Evolutionary conservation across 2,329 filamentous ascomycete species (phyloP).

Genomic region (Laburnicola sp.): DNA sequence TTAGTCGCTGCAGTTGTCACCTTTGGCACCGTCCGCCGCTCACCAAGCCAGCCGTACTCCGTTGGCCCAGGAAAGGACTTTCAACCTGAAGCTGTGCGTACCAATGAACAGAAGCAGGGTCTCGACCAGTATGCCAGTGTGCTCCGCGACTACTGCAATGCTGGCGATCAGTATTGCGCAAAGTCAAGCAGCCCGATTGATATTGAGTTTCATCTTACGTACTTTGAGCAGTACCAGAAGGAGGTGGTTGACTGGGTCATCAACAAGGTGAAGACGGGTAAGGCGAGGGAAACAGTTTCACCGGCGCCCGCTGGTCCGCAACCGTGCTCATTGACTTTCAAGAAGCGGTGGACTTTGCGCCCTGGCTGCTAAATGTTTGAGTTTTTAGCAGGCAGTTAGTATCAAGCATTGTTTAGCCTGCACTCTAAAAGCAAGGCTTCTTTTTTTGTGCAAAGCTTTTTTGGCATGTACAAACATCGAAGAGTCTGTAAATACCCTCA

Average conservation of each 20-base stretch:
- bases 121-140: slow-evolving; percentile 45
- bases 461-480: no score
- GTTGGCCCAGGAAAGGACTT: slow-evolving; percentile 12
- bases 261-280: slow-evolving; percentile 1
- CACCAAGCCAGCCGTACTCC: slow-evolving; percentile 9
- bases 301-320: no score
- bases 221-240: slow-evolving; percentile 45
- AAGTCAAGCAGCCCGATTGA: slow-evolving; percentile 54
- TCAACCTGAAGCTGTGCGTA: slow-evolving; percentile 10
- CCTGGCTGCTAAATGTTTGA: no score
- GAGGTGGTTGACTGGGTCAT: slow-evolving; percentile 16
- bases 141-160: slow-evolving; percentile 65
- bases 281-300: neutral
- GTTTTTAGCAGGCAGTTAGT: no score
- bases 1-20: slow-evolving; percentile 13
- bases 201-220: slow-evolving; percentile 59
- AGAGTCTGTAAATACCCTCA: no score
- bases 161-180: slow-evolving; percentile 63
- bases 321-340: no score
- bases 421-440: no score
- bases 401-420: no score
- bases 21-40: slow-evolving; percentile 13
- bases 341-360: no score
- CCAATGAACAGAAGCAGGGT: neutral
- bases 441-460: no score